phyloP scores from a whole-genome alignment of 495 filamentous ascomycete genomes.

The Trichoderma virens region DNA sequence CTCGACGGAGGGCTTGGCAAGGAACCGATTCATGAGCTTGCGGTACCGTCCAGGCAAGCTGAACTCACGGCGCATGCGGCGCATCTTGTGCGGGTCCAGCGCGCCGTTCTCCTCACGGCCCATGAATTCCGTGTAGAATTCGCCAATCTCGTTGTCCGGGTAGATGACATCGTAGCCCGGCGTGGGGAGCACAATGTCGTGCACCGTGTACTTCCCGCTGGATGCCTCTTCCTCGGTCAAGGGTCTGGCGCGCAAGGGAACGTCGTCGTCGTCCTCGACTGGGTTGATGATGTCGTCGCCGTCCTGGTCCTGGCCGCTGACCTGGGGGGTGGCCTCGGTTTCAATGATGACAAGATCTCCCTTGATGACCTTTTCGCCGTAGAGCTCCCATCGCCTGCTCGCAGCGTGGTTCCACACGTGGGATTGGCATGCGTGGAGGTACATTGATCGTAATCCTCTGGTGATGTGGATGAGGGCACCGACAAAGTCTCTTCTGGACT shows the following conservation, averaged over 20 bases:
- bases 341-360: constrained; percentile 75
- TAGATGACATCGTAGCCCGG: constrained; percentile 88
- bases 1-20: constrained; percentile 48
- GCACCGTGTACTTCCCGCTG: constrained; percentile 71
- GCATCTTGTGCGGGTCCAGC: constrained; percentile 82
- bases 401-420: constrained; percentile 85
- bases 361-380: constrained; percentile 62
- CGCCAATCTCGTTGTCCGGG: constrained; percentile 70
- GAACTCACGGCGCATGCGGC: constrained; percentile 71
- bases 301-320: constrained; percentile 51
- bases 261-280: constrained; percentile 48
- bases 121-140: constrained; percentile 83
- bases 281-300: constrained; percentile 55
- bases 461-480: constrained; percentile 72
- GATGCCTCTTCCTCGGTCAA: constrained; percentile 70
- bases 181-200: constrained; percentile 88
- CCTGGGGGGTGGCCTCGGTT: constrained; percentile 20
- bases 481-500: constrained; percentile 52
- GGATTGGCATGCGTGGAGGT: constrained; percentile 92
- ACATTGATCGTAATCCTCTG: constrained; percentile 79
- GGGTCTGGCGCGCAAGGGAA: constrained; percentile 59
- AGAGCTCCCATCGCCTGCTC: constrained; percentile 66
- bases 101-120: constrained; percentile 61
- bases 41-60: constrained; percentile 86
- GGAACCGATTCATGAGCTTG: constrained; percentile 67